These are phyloP conservation scores for Wickerhamomyces bisporus DNA, from an alignment of 805 yeast species.

Conservation along the genomic window DNA sequence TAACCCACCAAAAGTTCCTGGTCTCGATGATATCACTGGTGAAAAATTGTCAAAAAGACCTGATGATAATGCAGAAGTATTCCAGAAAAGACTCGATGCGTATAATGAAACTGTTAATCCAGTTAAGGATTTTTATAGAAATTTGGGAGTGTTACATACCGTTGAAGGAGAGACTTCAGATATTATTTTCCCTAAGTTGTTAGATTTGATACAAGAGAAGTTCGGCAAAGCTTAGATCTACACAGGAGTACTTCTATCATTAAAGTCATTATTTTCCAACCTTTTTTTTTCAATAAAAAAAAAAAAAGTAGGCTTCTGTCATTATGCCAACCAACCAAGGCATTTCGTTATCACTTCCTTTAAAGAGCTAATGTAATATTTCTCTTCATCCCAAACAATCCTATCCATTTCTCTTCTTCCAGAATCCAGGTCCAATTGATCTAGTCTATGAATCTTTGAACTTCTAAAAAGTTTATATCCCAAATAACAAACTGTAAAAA, in stretches of 20 bases:
- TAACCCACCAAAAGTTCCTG: constrained; percentile 83
- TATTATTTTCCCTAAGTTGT: constrained; percentile 70
- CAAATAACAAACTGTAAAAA: constrained; percentile 45
- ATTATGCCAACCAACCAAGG: constrained; percentile 29
- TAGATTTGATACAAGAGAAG: constrained; percentile 31
- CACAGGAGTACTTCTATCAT: too few relatives aligned
- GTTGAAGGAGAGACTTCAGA: constrained; percentile 81
- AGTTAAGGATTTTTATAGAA: constrained; percentile 54
- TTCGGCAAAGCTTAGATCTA: constrained; percentile 13
- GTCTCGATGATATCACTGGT: constrained; percentile 84
- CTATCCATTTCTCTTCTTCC: constrained; percentile 83
- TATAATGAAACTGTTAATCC: constrained; percentile 60
- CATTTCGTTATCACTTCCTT: constrained; percentile 24
- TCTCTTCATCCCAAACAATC: constrained; percentile 75
- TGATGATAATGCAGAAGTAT: constrained; percentile 77
- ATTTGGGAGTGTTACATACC: constrained; percentile 42
- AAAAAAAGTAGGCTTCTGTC: too few relatives aligned
- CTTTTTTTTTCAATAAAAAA: too few relatives aligned
- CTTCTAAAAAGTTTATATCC: constrained; percentile 57
- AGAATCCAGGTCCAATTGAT: constrained; percentile 73
- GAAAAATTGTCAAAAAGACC: constrained; percentile 75
- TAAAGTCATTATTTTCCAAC: too few relatives aligned
- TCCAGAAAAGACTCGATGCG: constrained; percentile 57
- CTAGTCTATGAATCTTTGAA: constrained; percentile 61
- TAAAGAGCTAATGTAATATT: constrained; percentile 29